Conservation (phyloP, 768 basidiomycete genomes). For the Boletus pseudopeckii region DNA sequence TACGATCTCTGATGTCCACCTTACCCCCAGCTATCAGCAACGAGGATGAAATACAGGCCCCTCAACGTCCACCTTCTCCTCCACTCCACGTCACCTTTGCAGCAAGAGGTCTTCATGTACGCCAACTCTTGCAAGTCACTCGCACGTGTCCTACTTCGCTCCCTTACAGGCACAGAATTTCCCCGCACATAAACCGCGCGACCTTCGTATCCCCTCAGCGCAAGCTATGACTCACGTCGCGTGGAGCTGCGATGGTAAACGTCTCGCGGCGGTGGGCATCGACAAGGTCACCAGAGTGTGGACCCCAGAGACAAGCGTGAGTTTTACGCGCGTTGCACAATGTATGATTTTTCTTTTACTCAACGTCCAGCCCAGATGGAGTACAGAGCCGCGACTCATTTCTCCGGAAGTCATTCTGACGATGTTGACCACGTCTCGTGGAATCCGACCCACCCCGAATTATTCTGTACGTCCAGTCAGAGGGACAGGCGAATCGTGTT, state of each 20-base stretch:
- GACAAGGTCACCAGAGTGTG: constrained; percentile 78
- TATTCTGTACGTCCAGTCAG: constrained; percentile 77
- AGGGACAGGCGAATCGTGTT: constrained; percentile 73
- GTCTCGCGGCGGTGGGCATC: constrained; percentile 76
- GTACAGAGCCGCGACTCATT: constrained; percentile 57
- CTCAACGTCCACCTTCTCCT: constrained; percentile 65
- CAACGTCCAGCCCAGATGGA: constrained; percentile 53
- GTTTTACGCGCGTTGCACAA: constrained; percentile 21
- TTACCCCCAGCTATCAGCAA: constrained; percentile 27
- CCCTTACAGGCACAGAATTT: constrained; percentile 65
- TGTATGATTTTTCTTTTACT: neutral
- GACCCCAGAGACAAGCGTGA: constrained; percentile 73
- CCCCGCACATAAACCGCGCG: constrained; percentile 75
- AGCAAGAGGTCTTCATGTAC: constrained; percentile 71
- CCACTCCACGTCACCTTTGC: constrained; percentile 69
- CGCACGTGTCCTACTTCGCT: constrained; percentile 12
- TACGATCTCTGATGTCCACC: constrained; percentile 20
- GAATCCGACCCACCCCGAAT: constrained; percentile 82
- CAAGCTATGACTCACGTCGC: constrained; percentile 73
- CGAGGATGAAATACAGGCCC: constrained; percentile 56
- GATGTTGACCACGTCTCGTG: constrained; percentile 82
- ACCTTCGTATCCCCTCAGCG: constrained; percentile 60
- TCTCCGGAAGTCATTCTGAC: constrained; percentile 69
- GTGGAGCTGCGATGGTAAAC: constrained; percentile 83
- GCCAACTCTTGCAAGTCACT: constrained; percentile 9